Conservation (phyloP, 768 basidiomycete genomes). For the Tulasnella sp. region DNA sequence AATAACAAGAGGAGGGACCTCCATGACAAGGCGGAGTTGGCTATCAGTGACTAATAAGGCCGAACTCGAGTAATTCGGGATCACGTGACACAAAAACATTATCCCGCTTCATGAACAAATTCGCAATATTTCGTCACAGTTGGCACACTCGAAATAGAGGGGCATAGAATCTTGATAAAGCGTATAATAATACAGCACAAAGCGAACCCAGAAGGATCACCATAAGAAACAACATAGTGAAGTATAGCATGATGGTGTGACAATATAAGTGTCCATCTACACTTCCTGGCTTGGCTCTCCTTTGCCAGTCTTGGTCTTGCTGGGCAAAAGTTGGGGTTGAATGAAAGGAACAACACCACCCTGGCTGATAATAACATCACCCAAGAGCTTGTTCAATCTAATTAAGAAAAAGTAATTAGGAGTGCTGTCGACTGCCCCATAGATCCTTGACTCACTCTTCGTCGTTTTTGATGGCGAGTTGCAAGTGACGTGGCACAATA, state of each 20-base stretch:
- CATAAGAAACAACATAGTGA: too few species aligned
- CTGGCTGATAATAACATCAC: constrained; percentile 78
- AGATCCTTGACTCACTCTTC: constrained; percentile 50
- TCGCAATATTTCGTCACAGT: too few species aligned
- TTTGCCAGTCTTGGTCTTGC: constrained; percentile 30
- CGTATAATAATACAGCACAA: too few species aligned
- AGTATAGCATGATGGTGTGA: too few species aligned
- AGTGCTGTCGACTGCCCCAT: not conserved
- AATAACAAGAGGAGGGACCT: not conserved
- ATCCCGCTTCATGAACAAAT: too few species aligned
- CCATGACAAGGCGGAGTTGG: not conserved
- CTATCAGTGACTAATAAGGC: too few species aligned
- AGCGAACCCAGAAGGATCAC: too few species aligned
- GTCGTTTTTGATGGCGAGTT: constrained; percentile 84
- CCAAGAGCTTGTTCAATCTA: constrained; percentile 67
- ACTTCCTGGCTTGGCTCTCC: constrained; percentile 41
- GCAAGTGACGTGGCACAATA: constrained; percentile 87
- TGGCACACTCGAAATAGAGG: too few species aligned
- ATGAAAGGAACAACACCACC: constrained; percentile 83
- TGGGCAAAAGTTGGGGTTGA: constrained; percentile 39
- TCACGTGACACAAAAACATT: too few species aligned
- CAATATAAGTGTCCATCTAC: too few species aligned
- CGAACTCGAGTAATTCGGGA: too few species aligned
- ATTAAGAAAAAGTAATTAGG: constrained; percentile 4
- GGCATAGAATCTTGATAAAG: too few species aligned